These are phyloP conservation scores for Colletotrichum orchidophilum DNA, from an alignment of 2,329 filamentous ascomycete species.

Conservation along the genomic window DNA sequence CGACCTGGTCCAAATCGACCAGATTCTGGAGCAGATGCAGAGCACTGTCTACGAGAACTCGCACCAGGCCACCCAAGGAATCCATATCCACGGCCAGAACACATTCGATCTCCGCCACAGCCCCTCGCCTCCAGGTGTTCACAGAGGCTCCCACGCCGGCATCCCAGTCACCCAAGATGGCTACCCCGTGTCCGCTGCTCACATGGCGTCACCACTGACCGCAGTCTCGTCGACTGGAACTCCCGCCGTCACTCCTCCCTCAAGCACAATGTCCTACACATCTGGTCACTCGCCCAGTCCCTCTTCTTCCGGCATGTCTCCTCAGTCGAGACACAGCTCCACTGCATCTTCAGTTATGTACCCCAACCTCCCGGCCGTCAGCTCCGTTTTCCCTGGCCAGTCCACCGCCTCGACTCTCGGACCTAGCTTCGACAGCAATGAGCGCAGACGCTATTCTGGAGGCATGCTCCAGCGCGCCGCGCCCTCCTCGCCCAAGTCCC, in stretches of 20 bases:
- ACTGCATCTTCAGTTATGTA: constrained; percentile 73
- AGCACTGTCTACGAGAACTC: constrained; percentile 95
- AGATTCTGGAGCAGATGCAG: constrained; percentile 95
- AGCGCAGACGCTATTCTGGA: constrained; percentile 72
- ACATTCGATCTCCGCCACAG: constrained; percentile 66
- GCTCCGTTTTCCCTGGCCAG: constrained; percentile 74
- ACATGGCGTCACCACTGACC: constrained; percentile 69
- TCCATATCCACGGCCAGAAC: constrained; percentile 80
- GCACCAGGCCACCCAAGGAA: constrained; percentile 80
- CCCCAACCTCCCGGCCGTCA: constrained; percentile 77
- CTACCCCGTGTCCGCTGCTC: constrained; percentile 59
- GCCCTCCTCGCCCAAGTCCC: constrained; percentile 51
- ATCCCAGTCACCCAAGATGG: constrained; percentile 47
- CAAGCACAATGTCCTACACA: constrained; percentile 79
- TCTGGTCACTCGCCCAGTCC: constrained; percentile 80
- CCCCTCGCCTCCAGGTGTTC: constrained; percentile 59
- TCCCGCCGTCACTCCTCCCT: constrained; percentile 80
- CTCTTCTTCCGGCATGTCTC: constrained; percentile 76
- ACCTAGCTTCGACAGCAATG: constrained; percentile 70
- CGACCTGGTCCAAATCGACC: constrained; percentile 92
- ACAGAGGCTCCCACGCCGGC: constrained; percentile 46
- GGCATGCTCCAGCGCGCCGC: constrained; percentile 72
- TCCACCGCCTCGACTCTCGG: constrained; percentile 77
- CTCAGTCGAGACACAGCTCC: constrained; percentile 69
- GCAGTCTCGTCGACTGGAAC: constrained; percentile 72